phyloP scores from a whole-genome alignment of 2,329 filamentous ascomycete genomes.

The Neofusicoccum sp. region DNA sequence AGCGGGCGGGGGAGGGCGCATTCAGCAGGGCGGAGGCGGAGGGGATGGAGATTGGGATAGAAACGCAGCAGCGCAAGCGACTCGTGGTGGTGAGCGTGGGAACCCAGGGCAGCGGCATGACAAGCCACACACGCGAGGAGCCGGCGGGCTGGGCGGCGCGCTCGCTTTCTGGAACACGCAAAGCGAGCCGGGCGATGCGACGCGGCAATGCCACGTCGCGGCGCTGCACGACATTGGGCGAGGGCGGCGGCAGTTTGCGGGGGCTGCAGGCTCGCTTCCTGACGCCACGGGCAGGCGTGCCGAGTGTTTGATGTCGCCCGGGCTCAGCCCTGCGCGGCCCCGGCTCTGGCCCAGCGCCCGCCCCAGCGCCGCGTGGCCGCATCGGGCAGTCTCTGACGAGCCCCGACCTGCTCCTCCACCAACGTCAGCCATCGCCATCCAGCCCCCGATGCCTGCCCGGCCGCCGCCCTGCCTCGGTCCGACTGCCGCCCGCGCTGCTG shows the following conservation, averaged over 20 bases:
- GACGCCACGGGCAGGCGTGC: conserved; percentile 1
- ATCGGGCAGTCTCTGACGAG: conserved; percentile 18
- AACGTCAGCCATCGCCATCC: not conserved
- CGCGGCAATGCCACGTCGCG: conserved; percentile 13
- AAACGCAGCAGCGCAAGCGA: not conserved
- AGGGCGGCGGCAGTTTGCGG: not conserved
- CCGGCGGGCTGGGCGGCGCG: conserved; percentile 5
- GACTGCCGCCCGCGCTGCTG: not conserved
- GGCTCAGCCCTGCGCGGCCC: conserved; percentile 4
- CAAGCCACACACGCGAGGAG: conserved; percentile 8
- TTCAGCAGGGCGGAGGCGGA: conserved; percentile 2
- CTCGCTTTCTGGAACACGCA: conserved; percentile 19
- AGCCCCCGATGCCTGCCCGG: not conserved
- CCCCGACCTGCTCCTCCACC: not conserved
- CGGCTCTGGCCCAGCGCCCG: not conserved
- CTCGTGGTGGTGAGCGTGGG: not conserved
- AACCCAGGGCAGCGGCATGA: not conserved
- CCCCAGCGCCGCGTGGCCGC: conserved; percentile 8
- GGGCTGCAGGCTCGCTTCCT: conserved; percentile 2
- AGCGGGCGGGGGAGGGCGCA: not conserved
- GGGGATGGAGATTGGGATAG: conserved; percentile 9
- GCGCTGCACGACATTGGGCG: conserved; percentile 9
- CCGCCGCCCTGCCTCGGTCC: conserved; percentile 10
- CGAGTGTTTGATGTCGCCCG: not conserved
- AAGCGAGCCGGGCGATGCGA: conserved; percentile 13